Evolutionary conservation across 306 rosid genomes (phyloP).

Genomic region (Acacia acuminata): DNA sequence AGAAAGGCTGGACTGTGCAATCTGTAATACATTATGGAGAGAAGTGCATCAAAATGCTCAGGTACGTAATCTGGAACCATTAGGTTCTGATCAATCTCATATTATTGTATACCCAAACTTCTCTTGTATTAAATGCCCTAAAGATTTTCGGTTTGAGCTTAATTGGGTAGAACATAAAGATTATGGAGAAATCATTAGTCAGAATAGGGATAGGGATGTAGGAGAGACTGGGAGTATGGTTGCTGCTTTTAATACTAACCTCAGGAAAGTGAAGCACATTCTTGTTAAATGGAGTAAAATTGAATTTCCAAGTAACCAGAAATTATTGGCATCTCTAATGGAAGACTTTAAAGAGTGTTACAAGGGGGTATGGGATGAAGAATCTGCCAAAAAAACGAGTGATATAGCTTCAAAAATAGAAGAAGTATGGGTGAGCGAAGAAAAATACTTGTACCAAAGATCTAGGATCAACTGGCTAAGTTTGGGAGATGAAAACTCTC

Average conservation of each 20-base stretch:
- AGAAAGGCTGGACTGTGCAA: not conserved
- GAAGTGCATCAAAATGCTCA: not conserved
- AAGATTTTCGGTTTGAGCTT: too few species aligned
- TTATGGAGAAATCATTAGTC: fast-evolving
- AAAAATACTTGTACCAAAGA: not conserved
- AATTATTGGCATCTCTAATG: not conserved
- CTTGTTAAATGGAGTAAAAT: not conserved
- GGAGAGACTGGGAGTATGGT: fast-evolving
- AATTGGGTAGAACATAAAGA: not conserved
- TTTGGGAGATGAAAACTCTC: not conserved
- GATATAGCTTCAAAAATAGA: not conserved
- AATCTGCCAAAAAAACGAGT: not conserved
- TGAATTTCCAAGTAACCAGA: not conserved
- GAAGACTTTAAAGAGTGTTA: too few species aligned
- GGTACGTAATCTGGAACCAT: not conserved
- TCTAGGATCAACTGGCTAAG: not conserved
- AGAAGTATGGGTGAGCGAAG: not conserved
- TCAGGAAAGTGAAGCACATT: too few species aligned
- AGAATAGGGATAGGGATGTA: not conserved
- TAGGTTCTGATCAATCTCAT: not conserved
- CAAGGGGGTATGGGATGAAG: not conserved
- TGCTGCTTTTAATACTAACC: too few species aligned
- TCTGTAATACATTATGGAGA: not conserved
- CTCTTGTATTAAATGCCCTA: too few species aligned
- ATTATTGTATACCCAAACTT: too few species aligned